phyloP scores from a whole-genome alignment of 305 asterid genomes.

The Nicotiana rustica region DNA sequence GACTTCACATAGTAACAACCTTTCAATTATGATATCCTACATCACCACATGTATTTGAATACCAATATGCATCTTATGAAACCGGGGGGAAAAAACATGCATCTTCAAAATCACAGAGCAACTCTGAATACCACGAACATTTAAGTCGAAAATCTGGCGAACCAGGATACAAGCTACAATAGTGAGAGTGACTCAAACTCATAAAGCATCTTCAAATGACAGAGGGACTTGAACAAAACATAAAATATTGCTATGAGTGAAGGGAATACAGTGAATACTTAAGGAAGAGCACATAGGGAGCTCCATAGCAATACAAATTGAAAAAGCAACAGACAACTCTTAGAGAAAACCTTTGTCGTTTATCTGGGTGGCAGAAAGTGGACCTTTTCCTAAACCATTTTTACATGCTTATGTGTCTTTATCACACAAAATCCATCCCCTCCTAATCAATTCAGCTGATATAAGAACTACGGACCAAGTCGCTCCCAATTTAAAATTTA shows the following conservation, averaged over 20 bases:
- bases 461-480: not conserved
- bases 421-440: not conserved
- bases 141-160: not conserved
- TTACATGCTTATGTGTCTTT: not conserved
- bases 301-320: not conserved
- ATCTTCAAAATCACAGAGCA: conserved; percentile 17
- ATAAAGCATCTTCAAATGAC: not conserved
- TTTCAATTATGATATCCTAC: not conserved
- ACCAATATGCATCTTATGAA: conserved; percentile 8
- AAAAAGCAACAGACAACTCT: no score
- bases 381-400: not conserved
- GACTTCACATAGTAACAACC: not conserved
- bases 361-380: not conserved
- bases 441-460: not conserved
- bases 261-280: not conserved
- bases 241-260: not conserved
- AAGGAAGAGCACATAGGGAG: not conserved
- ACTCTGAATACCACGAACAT: not conserved
- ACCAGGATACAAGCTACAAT: not conserved
- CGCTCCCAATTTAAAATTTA: not conserved
- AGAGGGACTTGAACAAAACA: conserved; percentile 17
- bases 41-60: not conserved
- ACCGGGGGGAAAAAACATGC: not conserved
- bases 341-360: no score
- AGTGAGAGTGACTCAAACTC: conserved; percentile 23